Evolutionary conservation across 306 rosid species (phyloP).

Genomic region (Delonix regia): DNA sequence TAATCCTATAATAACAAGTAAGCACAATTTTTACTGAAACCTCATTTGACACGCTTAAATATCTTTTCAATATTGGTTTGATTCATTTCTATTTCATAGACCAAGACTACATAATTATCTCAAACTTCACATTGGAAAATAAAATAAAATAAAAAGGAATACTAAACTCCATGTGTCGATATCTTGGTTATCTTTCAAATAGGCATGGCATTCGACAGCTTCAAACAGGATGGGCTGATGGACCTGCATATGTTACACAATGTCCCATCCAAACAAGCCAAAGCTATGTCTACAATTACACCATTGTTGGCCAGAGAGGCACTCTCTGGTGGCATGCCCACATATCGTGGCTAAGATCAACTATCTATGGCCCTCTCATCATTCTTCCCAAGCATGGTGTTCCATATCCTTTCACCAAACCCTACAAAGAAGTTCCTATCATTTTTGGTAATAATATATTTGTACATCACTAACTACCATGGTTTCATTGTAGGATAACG

Average conservation of each 20-base stretch:
- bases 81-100: not conserved
- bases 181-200: constrained; percentile 3
- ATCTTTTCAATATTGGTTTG: not conserved
- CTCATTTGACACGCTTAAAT: not conserved
- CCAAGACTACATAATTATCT: no score
- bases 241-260: constrained; percentile 65
- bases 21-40: not conserved
- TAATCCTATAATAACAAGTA: not conserved
- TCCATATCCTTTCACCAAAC: constrained; percentile 52
- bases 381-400: constrained; percentile 58
- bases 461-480: not conserved
- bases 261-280: constrained; percentile 74
- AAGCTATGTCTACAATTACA: constrained; percentile 74
- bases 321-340: constrained; percentile 81
- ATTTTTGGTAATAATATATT: constrained; percentile 42
- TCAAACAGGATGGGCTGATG: constrained; percentile 55
- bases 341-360: constrained; percentile 68
- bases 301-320: constrained; percentile 72
- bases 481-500: not conserved
- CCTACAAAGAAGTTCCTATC: constrained; percentile 55
- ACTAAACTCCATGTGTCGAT: not conserved
- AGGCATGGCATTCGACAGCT: constrained; percentile 78
- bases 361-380: constrained; percentile 66
- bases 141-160: no score
- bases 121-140: no score